Base-by-base conservation (phyloP, 441 rosid genomes). In the Populus hybrid region DNA sequence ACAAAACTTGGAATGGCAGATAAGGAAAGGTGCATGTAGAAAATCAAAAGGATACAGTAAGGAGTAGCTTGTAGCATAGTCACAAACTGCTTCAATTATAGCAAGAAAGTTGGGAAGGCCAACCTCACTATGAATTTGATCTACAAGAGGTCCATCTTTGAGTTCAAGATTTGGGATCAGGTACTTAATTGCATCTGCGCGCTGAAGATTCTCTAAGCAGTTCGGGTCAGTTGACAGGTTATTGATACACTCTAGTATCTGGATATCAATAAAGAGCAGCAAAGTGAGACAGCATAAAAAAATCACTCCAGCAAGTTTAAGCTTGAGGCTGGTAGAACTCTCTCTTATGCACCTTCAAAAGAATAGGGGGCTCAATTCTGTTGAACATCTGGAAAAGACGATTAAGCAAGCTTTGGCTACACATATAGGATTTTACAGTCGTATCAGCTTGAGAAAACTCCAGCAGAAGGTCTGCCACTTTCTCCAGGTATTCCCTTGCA, bases 391-490 rank as follows among this genome's bases (percentile, higher is more conserved):
- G 30, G 4, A 28, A 28, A 28, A 28, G 30, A 28, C 30, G 30
- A 28, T 3, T 28, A 28, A 28, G 30, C 30, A 28, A 28, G 30
- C 30, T 28, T 28, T 28, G 30, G 30, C 30, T 28, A 28, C 30
- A 28, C 30, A 28, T 28, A 28, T 28, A 28, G 30, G 30, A 28
- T 28, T 28, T 28, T 28, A 28, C 30, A 28, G 30, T 28, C 3
- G 30, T 28, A 28, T 28, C 30, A 28, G 30, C 30, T 84, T 92
- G 93, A 64, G 99, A 89, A 92, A 96, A 96, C 91, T 94, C 99
- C 77, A 94, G 96, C 68, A 96, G 90, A 74, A 96, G 91, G 84
- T 94, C 97, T 46, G 98, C 97, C 79, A 94, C 98, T 85, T 92
- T 96, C 86, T 92, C 98, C 82, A 96, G 86, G 87, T 94, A 96